A percentile compares a stretch with the other conserved stretches of the same genome.
Conservation (phyloP, 2,329 filamentous ascomycete species). For the Fonsecaea pedrosoi region DNA sequence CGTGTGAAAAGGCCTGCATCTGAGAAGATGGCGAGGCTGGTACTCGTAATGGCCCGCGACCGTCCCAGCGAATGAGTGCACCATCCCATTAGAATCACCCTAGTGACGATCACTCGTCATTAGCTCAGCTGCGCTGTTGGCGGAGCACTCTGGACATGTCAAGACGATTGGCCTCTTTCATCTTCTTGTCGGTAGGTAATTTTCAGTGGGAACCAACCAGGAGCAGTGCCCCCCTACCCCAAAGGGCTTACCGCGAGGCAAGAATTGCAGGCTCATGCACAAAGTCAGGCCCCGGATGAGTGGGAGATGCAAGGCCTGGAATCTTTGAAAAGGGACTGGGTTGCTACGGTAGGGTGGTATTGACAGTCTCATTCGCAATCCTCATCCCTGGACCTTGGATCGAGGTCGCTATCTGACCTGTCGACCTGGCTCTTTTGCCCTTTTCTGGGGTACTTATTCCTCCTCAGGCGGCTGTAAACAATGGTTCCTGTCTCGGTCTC, state of each 20-base stretch:
- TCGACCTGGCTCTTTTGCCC: slow-evolving; percentile 7
- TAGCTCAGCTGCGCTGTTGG: background rate
- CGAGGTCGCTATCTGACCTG: background rate
- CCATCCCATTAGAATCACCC: background rate
- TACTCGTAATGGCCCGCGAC: too few species aligned
- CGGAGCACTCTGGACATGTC: background rate
- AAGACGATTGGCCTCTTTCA: background rate
- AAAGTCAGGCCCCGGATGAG: background rate
- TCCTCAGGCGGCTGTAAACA: background rate
- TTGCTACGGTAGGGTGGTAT: background rate
- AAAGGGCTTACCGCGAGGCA: background rate
- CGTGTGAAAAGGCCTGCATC: background rate
- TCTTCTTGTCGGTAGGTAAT: background rate
- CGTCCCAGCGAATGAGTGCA: background rate
- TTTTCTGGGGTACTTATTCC: slow-evolving; percentile 13
- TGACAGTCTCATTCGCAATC: slow-evolving; percentile 1
- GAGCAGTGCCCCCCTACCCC: background rate
- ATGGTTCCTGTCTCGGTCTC: background rate
- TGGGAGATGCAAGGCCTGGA: background rate
- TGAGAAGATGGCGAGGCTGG: background rate
- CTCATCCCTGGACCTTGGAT: background rate
- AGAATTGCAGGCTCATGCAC: background rate
- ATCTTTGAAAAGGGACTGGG: background rate
- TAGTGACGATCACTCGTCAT: background rate
- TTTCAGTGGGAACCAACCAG: background rate